Conservation (phyloP, 495 filamentous ascomycete species). For the Aspergillus nanangensis region DNA sequence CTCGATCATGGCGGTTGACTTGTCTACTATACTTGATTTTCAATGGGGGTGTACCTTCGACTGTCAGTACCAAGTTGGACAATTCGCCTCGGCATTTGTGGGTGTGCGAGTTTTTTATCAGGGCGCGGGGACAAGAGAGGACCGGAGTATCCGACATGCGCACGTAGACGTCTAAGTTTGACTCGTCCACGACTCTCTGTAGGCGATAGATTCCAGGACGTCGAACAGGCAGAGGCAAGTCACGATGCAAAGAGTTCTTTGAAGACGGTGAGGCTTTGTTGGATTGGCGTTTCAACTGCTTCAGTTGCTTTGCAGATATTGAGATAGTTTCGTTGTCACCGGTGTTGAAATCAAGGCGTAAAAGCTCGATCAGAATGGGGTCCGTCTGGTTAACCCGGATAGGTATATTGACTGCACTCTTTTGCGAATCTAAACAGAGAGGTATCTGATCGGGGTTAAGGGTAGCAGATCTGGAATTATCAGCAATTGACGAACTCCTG, state of each 20-base stretch:
- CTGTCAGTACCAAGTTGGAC: conserved; percentile 74
- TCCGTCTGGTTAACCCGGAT: conserved; percentile 90
- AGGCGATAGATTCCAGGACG: conserved; percentile 84
- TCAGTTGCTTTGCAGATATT: conserved; percentile 66
- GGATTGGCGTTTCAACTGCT: conserved; percentile 59
- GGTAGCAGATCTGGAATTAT: conserved; percentile 64
- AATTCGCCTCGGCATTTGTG: conserved; percentile 80
- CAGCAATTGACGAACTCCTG: conserved; percentile 10
- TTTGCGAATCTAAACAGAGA: conserved; percentile 70
- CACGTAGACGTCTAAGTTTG: conserved; percentile 85
- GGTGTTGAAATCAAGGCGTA: conserved; percentile 78
- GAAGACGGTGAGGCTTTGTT: conserved; percentile 43
- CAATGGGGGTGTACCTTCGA: conserved; percentile 86
- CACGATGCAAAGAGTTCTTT: conserved; percentile 46
- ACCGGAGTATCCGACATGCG: conserved; percentile 71
- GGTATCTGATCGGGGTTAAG: conserved; percentile 74
- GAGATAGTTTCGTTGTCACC: conserved; percentile 72
- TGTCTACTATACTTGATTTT: conserved; percentile 85
- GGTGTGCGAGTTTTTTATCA: conserved; percentile 56
- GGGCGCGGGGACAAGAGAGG: conserved; percentile 74
- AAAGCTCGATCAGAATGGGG: conserved; percentile 78
- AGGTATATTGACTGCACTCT: conserved; percentile 61
- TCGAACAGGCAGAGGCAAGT: conserved; percentile 63
- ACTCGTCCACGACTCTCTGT: conserved; percentile 80
- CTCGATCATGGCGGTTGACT: conserved; percentile 69